Evolutionary conservation across 805 yeast species (phyloP), one percentile per base, ranked within the genome.

Genomic region (Starmerella tilneyi): DNA sequence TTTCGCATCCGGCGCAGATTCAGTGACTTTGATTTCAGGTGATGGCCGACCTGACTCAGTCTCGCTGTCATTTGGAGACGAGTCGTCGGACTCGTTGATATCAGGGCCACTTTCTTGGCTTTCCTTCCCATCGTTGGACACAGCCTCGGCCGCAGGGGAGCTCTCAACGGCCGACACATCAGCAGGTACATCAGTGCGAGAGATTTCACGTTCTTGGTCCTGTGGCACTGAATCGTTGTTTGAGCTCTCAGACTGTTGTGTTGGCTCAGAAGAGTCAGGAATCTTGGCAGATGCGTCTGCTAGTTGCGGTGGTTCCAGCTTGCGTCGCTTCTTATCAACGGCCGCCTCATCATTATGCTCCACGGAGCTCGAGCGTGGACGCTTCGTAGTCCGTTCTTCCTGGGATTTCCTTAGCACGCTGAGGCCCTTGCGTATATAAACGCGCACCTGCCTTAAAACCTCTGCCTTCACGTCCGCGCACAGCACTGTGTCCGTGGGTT

Each of bases 381-480:
- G 40, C 21, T 36, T 36, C 17, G 15, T 2, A 9, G 15, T 16
- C 22, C 30, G 19, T 12, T 33, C 34, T 15, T 28, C 19, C 28
- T 24, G 40, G 17, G 32, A 3, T n/a, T 4, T 27, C 8, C 33
- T 29, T 1, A 47, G 41, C 21, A 35, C 47, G 13, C 30, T 33
- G 19, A 49, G 23, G 16, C 49, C 46, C 20, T 24, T 24, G 21
- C 43, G 49, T 1, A 49, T 41, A 27, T 45, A 45, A 19, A 41
- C 16, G 26, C 40, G 41, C 9, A 46, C 49, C 31, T 43, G 47
- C 8, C 44, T 15, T 13, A 45, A 43, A 13, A 43, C 40, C 26
- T 38, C 47, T 3, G 42, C 34, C 44, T 41, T 45, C n/a, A 46
- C 32, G 6, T 44, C 46, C n/a, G 15, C 37, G 11, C 41, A 21